These are phyloP conservation scores for Dissophora ornata DNA, from an alignment of 192 early-diverging fungal genomes.

Conservation along the genomic window DNA sequence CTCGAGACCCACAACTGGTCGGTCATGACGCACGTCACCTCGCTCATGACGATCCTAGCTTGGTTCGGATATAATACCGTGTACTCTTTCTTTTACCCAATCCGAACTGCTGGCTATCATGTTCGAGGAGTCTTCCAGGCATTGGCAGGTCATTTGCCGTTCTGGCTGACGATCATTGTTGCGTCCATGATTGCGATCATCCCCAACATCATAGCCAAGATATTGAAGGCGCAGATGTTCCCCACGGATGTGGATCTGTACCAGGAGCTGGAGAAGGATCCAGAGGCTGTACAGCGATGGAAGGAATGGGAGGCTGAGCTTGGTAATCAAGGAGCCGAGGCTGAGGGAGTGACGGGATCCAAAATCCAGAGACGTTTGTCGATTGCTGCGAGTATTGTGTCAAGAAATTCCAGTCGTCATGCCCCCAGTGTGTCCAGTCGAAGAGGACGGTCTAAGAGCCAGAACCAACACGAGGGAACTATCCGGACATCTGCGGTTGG, in stretches of 20 bases:
- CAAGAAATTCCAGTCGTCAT: conserved; percentile 29
- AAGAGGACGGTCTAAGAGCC: conserved; percentile 10
- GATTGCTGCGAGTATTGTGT: conserved; percentile 53
- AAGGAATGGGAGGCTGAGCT: conserved; percentile 53
- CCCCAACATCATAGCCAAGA: conserved; percentile 62
- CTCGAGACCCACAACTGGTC: conserved; percentile 75
- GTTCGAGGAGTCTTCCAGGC: conserved; percentile 65
- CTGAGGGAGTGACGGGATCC: conserved; percentile 49
- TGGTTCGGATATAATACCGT: conserved; percentile 77
- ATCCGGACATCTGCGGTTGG: conserved; percentile 1
- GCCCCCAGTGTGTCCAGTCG: conserved; percentile 22
- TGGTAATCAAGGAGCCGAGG: conserved; percentile 48
- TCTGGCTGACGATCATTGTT: conserved; percentile 70
- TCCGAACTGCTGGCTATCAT: conserved; percentile 61
- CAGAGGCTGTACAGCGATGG: conserved; percentile 52
- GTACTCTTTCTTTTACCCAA: conserved; percentile 69
- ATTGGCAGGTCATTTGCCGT: conserved; percentile 57
- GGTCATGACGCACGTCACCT: conserved; percentile 68
- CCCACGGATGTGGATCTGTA: conserved; percentile 58
- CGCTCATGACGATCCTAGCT: conserved; percentile 61
- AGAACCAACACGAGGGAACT: conserved; percentile 2
- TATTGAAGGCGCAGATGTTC: conserved; percentile 50
- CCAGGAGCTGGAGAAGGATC: conserved; percentile 58
- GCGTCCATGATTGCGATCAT: conserved; percentile 64
- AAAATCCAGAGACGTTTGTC: conserved; percentile 51